Evolutionary conservation across 2,329 filamentous ascomycete genomes (phyloP), one percentile per base, ranked within the genome.

Genomic region (Paradendryphiella salina): DNA sequence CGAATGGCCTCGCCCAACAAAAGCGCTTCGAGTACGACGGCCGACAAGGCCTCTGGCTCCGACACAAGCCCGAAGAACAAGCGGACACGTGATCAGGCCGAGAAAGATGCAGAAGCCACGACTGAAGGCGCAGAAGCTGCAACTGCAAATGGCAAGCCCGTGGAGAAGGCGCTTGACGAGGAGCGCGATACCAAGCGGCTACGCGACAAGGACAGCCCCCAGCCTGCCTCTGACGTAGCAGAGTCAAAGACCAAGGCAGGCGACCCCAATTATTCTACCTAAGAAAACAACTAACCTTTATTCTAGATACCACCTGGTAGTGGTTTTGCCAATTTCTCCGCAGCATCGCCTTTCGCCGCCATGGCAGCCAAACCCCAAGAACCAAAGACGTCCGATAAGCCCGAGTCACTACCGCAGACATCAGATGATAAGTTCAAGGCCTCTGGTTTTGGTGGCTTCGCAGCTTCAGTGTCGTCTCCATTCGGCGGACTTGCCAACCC

Each of bases 401-500:
- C 52, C 31, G 57, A 68, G 20, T 43, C 57, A 5, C 50, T 66
- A 40, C 67, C 70, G 11, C 70, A 76, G 50, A 75, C 76, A 5
- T 75, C 76, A 4, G 55, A 73, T 4, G 71, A 72, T 34, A 76
- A 77, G 5, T 88, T 88, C 65, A 76, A 77, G 35, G 65, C 73
- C 3, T 79, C 77, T 31, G 76, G 71, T 14, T 79, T 80, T 47
- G 70, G 76, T 41, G 70, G 72, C 4, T 72, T 79, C 32, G 67
- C 76, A 14, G 66, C 54, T 15, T 73, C 76, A 6, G 58, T 23
- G 15, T 46, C 66, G 8, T 77, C 74, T 36, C 70, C 74, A 4
- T 72, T 74, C 48, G 68, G 67, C 42, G 63, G 61, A 7, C 45
- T 65, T 14, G 57, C 54, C 33, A 43, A 38, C 14, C 42, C 59